Percentiles rank a stretch among this genome's conserved stretches.
phyloP scores from a whole-genome alignment of 1,284 basidiomycete species.

The Cryptococcus sp. region DNA sequence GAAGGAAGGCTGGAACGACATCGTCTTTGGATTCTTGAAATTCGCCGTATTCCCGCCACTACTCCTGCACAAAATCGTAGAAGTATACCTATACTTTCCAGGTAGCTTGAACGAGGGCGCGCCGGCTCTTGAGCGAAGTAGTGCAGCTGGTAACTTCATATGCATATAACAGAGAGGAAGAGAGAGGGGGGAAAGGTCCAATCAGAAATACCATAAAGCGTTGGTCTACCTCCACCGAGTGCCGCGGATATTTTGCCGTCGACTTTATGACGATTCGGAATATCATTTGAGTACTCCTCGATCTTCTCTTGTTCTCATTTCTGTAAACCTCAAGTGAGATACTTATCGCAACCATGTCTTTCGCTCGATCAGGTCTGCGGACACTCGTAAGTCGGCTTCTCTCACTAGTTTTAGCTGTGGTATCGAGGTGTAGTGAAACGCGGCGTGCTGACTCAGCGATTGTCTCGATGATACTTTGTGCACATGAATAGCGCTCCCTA shows the following conservation, averaged over 20 bases:
- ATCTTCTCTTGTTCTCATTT: neutral
- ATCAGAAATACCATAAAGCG: neutral
- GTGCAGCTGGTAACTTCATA: neutral
- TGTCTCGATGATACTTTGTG: neutral
- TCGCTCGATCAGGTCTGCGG: slow-evolving; percentile 47
- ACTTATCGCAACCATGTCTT: slow-evolving; percentile 32
- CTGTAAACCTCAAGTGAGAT: neutral
- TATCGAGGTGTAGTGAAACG: neutral
- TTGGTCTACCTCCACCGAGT: too few relatives aligned
- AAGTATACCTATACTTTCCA: too few relatives aligned
- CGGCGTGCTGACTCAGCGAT: slow-evolving; percentile 21
- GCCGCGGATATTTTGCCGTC: slow-evolving; percentile 1
- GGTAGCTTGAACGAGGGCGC: too few relatives aligned
- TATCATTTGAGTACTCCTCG: neutral
- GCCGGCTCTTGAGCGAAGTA: neutral
- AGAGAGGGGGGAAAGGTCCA: too few relatives aligned
- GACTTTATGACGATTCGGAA: neutral
- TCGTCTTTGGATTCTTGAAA: slow-evolving; percentile 7
- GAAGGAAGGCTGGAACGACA: slow-evolving; percentile 45
- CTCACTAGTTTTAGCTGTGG: neutral
- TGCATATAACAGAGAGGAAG: too few relatives aligned
- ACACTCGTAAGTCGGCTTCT: slow-evolving; percentile 40
- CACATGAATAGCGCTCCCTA: slow-evolving; percentile 38
- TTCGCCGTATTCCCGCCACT: neutral
- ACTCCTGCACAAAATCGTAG: neutral